These are phyloP conservation scores for Epichloe sp. DNA, from an alignment of 2,329 filamentous ascomycete genomes.

Conservation along the genomic window DNA sequence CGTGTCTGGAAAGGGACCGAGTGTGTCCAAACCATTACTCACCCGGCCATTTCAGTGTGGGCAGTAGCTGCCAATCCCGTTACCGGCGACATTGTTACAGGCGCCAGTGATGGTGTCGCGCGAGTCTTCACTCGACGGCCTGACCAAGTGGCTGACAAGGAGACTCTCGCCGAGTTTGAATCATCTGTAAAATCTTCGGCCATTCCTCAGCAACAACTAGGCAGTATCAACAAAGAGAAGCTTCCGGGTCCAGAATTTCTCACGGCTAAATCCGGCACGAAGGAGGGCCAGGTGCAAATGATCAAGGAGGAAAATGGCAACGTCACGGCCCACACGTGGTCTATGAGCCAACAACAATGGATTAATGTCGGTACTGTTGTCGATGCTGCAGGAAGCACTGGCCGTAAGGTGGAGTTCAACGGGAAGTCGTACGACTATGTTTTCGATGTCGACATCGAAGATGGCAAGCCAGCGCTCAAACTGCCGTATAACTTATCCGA, in stretches of 20 bases:
- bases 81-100: conserved; percentile 86
- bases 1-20: conserved; percentile 73
- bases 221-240: conserved; percentile 80
- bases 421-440: conserved; percentile 92
- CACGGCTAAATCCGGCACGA: conserved; percentile 69
- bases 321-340: conserved; percentile 84
- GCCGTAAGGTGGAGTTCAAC: conserved; percentile 61
- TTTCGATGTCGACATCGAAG: conserved; percentile 92
- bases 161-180: conserved; percentile 61
- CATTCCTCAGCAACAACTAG: conserved; percentile 76
- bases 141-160: conserved; percentile 55
- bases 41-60: conserved; percentile 96
- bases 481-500: conserved; percentile 88
- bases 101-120: conserved; percentile 76
- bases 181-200: conserved; percentile 70
- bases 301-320: conserved; percentile 71
- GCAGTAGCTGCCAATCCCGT: conserved; percentile 68
- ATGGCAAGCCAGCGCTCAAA: conserved; percentile 83
- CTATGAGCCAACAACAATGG: conserved; percentile 58
- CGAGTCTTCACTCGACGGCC: conserved; percentile 68
- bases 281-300: conserved; percentile 92
- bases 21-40: conserved; percentile 90
- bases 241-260: conserved; percentile 82
- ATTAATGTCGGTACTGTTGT: conserved; percentile 88
- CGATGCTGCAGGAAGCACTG: conserved; percentile 71